These are phyloP conservation scores for Mortierella claussenii DNA, from an alignment of 192 early-diverging fungal species.

Conservation along the genomic window DNA sequence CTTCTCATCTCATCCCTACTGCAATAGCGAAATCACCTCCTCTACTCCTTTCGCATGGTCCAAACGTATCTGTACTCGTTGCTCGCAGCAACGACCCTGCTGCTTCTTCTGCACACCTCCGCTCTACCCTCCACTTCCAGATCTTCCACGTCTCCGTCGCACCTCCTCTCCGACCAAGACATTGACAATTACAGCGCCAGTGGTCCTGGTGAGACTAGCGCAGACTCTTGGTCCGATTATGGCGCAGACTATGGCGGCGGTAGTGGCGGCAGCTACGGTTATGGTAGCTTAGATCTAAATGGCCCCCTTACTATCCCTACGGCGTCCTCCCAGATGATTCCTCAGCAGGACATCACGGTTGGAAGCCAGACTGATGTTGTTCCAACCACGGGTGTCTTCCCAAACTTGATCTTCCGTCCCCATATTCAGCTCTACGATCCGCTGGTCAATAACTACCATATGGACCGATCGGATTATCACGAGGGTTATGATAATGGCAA, in stretches of 20 bases:
- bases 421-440: slow-evolving; percentile 23
- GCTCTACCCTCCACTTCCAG: neutral
- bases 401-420: slow-evolving; percentile 23
- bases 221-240: neutral
- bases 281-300: too few relatives aligned
- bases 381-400: slow-evolving; percentile 28
- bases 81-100: too few relatives aligned
- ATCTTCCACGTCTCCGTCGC: neutral
- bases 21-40: too few relatives aligned
- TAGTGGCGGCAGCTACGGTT: too few relatives aligned
- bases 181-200: too few relatives aligned
- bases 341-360: slow-evolving; percentile 2
- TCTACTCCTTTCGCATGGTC: too few relatives aligned
- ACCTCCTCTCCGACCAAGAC: neutral
- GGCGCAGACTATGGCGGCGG: neutral
- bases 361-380: slow-evolving; percentile 17
- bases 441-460: slow-evolving; percentile 6
- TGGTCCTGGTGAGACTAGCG: neutral
- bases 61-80: too few relatives aligned
- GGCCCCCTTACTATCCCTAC: too few relatives aligned
- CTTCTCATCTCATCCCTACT: too few relatives aligned
- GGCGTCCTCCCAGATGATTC: slow-evolving; percentile 3
- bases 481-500: too few relatives aligned
- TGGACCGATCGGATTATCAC: neutral
- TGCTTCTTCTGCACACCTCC: neutral